Evolutionary conservation across 306 rosid genomes (phyloP).

Genomic region (Prinsepia uniflora): DNA sequence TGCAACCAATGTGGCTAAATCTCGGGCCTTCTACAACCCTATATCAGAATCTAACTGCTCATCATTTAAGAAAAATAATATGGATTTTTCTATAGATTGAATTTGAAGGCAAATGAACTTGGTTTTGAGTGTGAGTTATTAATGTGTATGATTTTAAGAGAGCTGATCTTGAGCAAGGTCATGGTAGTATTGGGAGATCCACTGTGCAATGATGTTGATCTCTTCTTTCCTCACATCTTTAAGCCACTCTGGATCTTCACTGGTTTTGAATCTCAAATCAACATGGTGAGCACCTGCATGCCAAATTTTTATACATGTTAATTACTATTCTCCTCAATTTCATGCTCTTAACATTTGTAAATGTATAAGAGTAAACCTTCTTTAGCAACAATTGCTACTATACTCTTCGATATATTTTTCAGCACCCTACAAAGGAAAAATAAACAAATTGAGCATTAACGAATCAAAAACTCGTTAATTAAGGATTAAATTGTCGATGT

Average conservation of each 20-base stretch:
- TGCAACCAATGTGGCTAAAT: too few species aligned
- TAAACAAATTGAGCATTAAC: too few species aligned
- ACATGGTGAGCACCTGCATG: slow-evolving; percentile 85
- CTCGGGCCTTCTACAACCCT: too few species aligned
- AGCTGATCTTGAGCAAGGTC: slow-evolving; percentile 33
- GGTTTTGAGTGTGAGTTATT: neutral
- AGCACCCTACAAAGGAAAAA: slow-evolving; percentile 50
- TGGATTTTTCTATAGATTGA: neutral
- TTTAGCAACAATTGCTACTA: slow-evolving; percentile 73
- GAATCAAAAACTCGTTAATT: too few species aligned
- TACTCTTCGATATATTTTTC: slow-evolving; percentile 50
- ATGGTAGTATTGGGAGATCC: slow-evolving; percentile 58
- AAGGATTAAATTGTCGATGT: too few species aligned
- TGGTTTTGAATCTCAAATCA: slow-evolving; percentile 61
- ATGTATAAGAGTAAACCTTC: slow-evolving; percentile 37
- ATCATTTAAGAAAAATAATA: neutral
- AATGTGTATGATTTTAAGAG: slow-evolving; percentile 2
- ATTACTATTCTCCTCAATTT: too few species aligned
- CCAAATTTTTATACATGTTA: neutral
- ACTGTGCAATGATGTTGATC: slow-evolving; percentile 43
- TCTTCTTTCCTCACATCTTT: slow-evolving; percentile 60
- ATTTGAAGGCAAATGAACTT: neutral
- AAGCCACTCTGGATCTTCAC: slow-evolving; percentile 79
- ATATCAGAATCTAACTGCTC: neutral
- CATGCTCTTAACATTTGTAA: neutral